Percentiles rank a stretch among this genome's conserved stretches.
phyloP scores from a whole-genome alignment of 345 rosid species.

The Aethionema arabicum region DNA sequence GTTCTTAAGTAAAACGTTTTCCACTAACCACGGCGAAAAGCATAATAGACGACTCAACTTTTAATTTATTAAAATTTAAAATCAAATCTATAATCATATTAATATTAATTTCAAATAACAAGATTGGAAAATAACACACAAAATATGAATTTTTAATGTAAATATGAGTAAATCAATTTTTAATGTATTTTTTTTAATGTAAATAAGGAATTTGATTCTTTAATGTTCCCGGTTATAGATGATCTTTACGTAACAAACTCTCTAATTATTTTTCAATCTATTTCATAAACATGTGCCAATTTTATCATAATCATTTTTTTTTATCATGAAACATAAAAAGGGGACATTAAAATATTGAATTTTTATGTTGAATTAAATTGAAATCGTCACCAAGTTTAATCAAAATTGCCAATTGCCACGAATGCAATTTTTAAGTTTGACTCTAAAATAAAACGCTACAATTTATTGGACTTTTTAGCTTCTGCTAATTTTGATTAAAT shows the following conservation, averaged over 20 bases:
- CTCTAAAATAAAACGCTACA: background rate
- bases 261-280: background rate
- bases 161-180: no score
- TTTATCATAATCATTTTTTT: background rate
- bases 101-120: background rate
- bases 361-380: background rate
- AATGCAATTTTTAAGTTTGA: background rate
- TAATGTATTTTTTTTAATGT: no score
- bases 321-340: no score
- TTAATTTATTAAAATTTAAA: conserved; percentile 9
- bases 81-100: background rate
- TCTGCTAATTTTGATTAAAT: background rate
- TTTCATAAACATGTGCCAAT: background rate
- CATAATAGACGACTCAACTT: conserved; percentile 14
- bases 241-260: conserved; percentile 16
- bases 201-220: no score
- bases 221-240: background rate
- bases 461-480: background rate
- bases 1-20: background rate
- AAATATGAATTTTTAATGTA: background rate
- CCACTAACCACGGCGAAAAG: conserved; percentile 8
- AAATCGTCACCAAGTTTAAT: background rate
- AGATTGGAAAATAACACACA: background rate
- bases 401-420: background rate
- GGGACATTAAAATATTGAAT: no score